Evolutionary conservation across 352 stramenopile genomes (phyloP), one percentile per base, ranked within the genome.

Genomic region (Phytophthora cactorum): DNA sequence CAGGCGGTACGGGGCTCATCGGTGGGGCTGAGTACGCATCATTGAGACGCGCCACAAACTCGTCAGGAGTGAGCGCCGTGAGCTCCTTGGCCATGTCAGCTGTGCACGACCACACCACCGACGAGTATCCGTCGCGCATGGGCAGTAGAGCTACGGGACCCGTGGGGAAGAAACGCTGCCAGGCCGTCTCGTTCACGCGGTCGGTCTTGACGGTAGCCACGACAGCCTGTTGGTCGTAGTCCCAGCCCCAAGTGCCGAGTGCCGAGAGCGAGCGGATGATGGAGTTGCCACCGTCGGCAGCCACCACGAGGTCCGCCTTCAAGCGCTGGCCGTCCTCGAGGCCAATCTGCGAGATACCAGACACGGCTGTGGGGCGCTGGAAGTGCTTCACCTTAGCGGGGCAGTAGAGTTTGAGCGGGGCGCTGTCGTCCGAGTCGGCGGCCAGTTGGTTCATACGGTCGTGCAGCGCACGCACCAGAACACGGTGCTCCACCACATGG

Each of bases 151-250:
- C 93, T 9, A 98, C 70, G 11, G 92, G 93, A 3, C 92, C 92
- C 8, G 84, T 91, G 8, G 90, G 90, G 66, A 96, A 96, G 75
- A 97, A 98, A 36, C 87, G 83, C 75, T 98, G 93, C 84, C 88
- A 98, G 29, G 93, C 92, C 38, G 90, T 97, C 53, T 85, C 72
- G 66, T 91, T 91, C 25, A 79, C 67, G n/a, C 72, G 57, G 61
- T 91, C 86, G 3, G 84, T 96, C 80, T 93, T 95, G 61, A 98
- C 88, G 10, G 90, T 97, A 4, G 87, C 86, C n/a, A 98, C 93
- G 17, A 98, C 82, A 0, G 91, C 93, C 53, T 96, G 81, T 65
- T 98, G 93, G 69, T 96, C 91, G 74, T 98, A 98, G 63, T 94
- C 86, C 91, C 90, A 98, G 47, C 91, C 93, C 86, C 88, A 98